A percentile compares a stretch with the other conserved stretches of the same genome.
phyloP scores from a whole-genome alignment of 305 asterid species.

The Fraxinus velutina region DNA sequence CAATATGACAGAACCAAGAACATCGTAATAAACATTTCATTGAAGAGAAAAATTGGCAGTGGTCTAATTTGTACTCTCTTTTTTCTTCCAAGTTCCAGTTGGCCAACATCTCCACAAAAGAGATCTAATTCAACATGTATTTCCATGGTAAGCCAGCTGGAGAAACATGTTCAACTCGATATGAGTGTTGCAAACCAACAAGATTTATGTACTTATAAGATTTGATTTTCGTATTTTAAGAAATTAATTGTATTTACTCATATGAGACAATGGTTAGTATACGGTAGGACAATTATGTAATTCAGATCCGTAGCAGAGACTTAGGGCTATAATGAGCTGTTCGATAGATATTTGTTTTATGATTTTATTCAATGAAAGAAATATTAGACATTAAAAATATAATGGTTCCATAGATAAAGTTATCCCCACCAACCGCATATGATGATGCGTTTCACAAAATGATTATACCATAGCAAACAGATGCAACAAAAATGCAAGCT shows the following conservation, averaged over 20 bases:
- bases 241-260: not conserved
- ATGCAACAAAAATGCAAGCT: constrained; percentile 18
- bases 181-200: not conserved
- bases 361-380: not conserved
- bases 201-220: not conserved
- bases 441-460: not conserved
- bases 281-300: not conserved
- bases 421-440: not conserved
- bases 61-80: not conserved
- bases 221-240: not conserved
- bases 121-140: not conserved
- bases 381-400: not conserved
- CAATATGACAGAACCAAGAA: not conserved
- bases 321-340: not conserved
- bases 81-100: not conserved
- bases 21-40: not conserved
- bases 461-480: constrained; percentile 9
- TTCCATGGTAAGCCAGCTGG: not conserved
- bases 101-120: not conserved
- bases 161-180: not conserved
- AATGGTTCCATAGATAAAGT: not conserved
- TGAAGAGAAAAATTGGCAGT: not conserved
- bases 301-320: not conserved
- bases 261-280: not conserved
- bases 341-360: not conserved